A percentile compares a stretch with the other conserved stretches of the same genome.
Conservation (phyloP, 2,329 filamentous ascomycete genomes). For the Diaporthe helianthi region DNA sequence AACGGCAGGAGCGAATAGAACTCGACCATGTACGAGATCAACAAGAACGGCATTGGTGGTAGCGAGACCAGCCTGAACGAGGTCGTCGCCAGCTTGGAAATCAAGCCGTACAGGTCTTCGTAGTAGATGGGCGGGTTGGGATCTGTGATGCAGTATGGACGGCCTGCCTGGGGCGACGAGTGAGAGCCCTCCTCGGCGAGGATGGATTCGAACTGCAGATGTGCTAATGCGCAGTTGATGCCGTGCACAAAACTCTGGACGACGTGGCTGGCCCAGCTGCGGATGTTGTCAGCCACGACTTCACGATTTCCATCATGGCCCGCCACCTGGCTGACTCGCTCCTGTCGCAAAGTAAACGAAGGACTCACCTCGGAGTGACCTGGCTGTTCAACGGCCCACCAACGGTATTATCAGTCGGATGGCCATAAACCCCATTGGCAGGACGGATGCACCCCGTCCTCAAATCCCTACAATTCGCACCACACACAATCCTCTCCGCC, state of each 20-base stretch:
- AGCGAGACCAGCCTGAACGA: constrained; percentile 44
- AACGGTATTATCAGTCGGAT: constrained; percentile 55
- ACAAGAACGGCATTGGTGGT: constrained; percentile 45
- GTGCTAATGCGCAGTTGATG: constrained; percentile 50
- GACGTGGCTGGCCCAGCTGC: constrained; percentile 48
- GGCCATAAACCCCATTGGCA: constrained; percentile 60
- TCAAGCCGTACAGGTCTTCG: constrained; percentile 45
- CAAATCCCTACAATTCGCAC: constrained; percentile 47
- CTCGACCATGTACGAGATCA: constrained; percentile 48
- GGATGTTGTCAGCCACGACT: constrained; percentile 6
- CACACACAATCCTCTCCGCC: constrained; percentile 53
- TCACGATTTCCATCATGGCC: no score
- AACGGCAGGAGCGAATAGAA: constrained; percentile 45
- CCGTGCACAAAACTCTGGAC: constrained; percentile 51
- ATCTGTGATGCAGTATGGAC: constrained; percentile 51
- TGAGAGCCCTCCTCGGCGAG: constrained; percentile 41
- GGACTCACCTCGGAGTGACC: constrained; percentile 51
- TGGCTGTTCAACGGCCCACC: constrained; percentile 49
- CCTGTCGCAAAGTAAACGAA: background rate
- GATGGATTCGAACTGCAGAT: constrained; percentile 50
- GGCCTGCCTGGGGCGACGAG: constrained; percentile 43
- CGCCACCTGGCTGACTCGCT: background rate
- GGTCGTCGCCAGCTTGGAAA: constrained; percentile 46
- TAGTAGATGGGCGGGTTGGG: constrained; percentile 51
- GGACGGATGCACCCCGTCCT: constrained; percentile 60